Evolutionary conservation across 225 moss, liverwort and hornwort species (phyloP).

Genomic region (Pleurozium schreberi): DNA sequence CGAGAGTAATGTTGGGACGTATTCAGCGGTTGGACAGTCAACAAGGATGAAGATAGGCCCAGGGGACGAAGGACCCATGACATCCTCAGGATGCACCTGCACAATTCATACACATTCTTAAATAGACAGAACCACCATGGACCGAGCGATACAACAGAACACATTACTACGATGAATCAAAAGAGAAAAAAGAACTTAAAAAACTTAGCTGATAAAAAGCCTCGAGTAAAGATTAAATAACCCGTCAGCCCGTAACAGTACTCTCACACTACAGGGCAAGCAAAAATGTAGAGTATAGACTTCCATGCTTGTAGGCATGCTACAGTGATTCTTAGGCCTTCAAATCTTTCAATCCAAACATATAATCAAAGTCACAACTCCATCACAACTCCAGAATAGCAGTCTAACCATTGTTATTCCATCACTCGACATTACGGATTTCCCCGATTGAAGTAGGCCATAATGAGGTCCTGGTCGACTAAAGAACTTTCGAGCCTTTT

Average conservation of each 20-base stretch:
- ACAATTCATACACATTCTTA: neutral
- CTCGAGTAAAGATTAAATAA: neutral
- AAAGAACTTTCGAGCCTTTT: constrained; percentile 57
- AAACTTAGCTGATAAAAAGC: neutral
- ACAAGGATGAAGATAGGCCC: constrained; percentile 88
- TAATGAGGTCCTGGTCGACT: constrained; percentile 76
- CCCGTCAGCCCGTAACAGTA: neutral
- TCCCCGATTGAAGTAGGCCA: constrained; percentile 79
- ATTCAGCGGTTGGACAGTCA: constrained; percentile 60
- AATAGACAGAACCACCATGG: neutral
- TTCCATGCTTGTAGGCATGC: neutral
- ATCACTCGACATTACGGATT: constrained; percentile 63
- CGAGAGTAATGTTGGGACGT: constrained; percentile 50
- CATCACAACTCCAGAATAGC: neutral
- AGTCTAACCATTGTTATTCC: constrained; percentile 54
- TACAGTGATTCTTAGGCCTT: neutral
- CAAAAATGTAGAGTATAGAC: neutral
- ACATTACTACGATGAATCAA: neutral
- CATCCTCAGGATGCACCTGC: constrained; percentile 87
- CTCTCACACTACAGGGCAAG: neutral
- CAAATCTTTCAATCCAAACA: neutral
- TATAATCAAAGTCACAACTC: neutral
- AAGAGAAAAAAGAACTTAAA: too few relatives aligned
- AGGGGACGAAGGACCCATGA: constrained; percentile 93
- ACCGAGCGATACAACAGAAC: neutral